Evolutionary conservation across 805 yeast genomes (phyloP).

Genomic region (Wickerhamia fluorescens): DNA sequence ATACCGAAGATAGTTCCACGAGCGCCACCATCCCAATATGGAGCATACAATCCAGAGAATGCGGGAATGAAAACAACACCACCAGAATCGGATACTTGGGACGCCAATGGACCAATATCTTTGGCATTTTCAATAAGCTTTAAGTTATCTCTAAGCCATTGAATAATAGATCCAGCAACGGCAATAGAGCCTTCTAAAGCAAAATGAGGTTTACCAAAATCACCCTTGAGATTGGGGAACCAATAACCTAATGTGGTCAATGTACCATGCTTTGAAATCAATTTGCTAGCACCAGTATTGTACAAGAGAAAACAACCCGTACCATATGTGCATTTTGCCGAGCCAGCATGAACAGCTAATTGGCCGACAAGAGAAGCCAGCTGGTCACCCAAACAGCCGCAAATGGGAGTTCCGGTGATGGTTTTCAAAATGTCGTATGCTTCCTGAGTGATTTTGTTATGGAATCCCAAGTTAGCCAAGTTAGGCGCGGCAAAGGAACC

Average conservation of each 20-base stretch:
- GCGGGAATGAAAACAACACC: slow-evolving; percentile 96
- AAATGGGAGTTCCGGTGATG: slow-evolving; percentile 61
- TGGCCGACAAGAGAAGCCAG: slow-evolving; percentile 92
- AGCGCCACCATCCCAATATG: slow-evolving; percentile 91
- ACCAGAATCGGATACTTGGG: slow-evolving; percentile 72
- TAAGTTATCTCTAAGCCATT: slow-evolving; percentile 90
- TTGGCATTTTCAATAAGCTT: slow-evolving; percentile 73
- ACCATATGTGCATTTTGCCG: slow-evolving; percentile 93
- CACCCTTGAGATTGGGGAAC: slow-evolving; percentile 60
- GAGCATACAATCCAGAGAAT: slow-evolving; percentile 88
- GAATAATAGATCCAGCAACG: slow-evolving; percentile 90
- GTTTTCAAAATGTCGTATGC: slow-evolving; percentile 44
- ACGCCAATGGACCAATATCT: slow-evolving; percentile 87
- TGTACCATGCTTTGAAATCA: slow-evolving; percentile 72
- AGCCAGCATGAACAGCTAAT: slow-evolving; percentile 73
- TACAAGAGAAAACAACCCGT: slow-evolving; percentile 89
- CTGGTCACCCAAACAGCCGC: slow-evolving; percentile 93
- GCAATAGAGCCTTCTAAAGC: slow-evolving; percentile 96
- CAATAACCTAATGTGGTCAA: slow-evolving; percentile 87
- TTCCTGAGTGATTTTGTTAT: slow-evolving; percentile 43
- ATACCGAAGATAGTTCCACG: slow-evolving; percentile 91
- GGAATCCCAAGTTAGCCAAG: slow-evolving; percentile 44
- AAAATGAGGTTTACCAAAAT: slow-evolving; percentile 57
- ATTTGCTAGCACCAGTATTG: slow-evolving; percentile 73
- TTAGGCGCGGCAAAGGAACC: slow-evolving; percentile 66